Evolutionary conservation across 78 protist genomes (phyloP), one percentile per base, ranked within the genome.

Genomic region (Cavenderia fasciculata): DNA sequence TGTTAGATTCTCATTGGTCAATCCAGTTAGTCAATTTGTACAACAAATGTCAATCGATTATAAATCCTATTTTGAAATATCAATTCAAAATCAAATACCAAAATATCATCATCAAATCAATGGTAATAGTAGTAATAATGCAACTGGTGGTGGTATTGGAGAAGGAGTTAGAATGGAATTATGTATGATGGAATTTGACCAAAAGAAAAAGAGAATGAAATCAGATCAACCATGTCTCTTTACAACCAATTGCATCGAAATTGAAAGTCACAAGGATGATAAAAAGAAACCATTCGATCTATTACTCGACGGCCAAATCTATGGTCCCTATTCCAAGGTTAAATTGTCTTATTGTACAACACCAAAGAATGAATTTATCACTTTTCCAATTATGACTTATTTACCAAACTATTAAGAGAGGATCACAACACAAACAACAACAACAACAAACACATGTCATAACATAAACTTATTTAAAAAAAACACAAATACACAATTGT

Each of bases 231-330:
- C 56, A 34, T 36, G 36, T 2, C 31, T 18, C 21, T 82, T 82
- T 21, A 41, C 44, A 29, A 57, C 33, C 7, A 43, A 19, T 19
- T 18, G 33, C 2, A 68, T 82, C 1, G 90, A 82, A 68, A 56
- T 82, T 43, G 90, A 82, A 82, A 43, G 43, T 16, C 29, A 34
- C 8, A 63, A 63, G 38, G 72, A 63, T 34, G 90, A 82, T 47
- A 65, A 57, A 57, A 82, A 40, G 70, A 82, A 82, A 56, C 57
- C 72, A 5, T 82, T 82, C 54, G 90, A 82, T 68, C 54, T 82
- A 2, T 38, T 82, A 19, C 57, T 82, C 18, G 90, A 82, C 56
- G 77, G 78, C 21, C 90, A 82, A 56, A 25, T 68, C 18, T 61
- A 54, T 57, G 90, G 90, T 43, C 90, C 90, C 16, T 65, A 66